Evolutionary conservation across 192 early-diverging fungal genomes (phyloP).

Genomic region (Lobulomyces angularis): DNA sequence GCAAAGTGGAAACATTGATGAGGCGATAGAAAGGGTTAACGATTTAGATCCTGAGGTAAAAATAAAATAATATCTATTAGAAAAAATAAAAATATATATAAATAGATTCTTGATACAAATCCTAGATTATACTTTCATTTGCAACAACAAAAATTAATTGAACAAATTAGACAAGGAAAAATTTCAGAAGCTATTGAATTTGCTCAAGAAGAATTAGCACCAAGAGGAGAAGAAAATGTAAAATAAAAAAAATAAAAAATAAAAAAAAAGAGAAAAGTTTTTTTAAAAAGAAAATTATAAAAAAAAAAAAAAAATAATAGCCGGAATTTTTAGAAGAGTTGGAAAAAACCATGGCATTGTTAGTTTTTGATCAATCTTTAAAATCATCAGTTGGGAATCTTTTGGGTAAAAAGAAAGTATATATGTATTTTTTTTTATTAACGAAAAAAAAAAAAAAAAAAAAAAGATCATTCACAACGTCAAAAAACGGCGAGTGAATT

Average conservation of each 20-base stretch:
- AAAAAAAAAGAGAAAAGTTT: too few relatives aligned
- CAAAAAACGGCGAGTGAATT: constrained; percentile 89
- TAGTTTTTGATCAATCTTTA: constrained; percentile 72
- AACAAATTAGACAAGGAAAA: constrained; percentile 73
- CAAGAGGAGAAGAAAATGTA: constrained; percentile 92
- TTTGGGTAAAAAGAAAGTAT: too few relatives aligned
- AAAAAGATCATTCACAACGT: constrained; percentile 73
- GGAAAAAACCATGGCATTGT: constrained; percentile 89
- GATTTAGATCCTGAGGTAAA: constrained; percentile 93
- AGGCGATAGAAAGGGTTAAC: constrained; percentile 94
- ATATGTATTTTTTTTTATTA: too few relatives aligned
- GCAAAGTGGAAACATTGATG: constrained; percentile 76
- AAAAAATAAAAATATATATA: not conserved
- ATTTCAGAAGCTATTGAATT: constrained; percentile 81
- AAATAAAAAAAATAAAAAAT: too few relatives aligned
- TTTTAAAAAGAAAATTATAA: too few relatives aligned
- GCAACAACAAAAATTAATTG: constrained; percentile 94
- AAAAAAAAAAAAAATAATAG: too few relatives aligned
- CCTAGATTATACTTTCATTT: constrained; percentile 89
- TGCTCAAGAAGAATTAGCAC: constrained; percentile 93
- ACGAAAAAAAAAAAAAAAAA: too few relatives aligned
- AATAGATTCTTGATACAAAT: constrained; percentile 84
- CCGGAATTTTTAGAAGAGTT: constrained; percentile 92
- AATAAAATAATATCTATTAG: not conserved
- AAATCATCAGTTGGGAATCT: constrained; percentile 72